Base-by-base conservation (phyloP, 306 rosid species). In the Arachis stenosperma region DNA sequence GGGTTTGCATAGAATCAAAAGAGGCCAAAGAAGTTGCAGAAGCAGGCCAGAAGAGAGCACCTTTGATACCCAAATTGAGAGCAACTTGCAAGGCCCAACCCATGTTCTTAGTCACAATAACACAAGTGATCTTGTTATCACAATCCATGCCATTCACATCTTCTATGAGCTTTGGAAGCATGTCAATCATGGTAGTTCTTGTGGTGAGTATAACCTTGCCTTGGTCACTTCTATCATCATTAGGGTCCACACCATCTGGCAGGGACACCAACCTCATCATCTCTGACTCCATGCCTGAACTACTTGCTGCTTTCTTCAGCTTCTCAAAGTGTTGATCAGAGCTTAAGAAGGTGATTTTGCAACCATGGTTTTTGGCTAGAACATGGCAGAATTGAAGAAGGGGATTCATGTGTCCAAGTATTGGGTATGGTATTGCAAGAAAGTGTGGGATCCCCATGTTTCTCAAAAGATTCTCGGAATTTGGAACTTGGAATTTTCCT, bases 71-170 rank as follows among this genome's bases (percentile, higher is more conserved):
- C 78, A 88, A 55, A 5, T 62, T 43, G 6, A 4, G 39, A 0
- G 76, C 88, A 22, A 85, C 75, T 58, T 85, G 61, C 67, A 88
- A 63, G 7, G 86, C 86, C 88, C 92, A 88, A 2, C 86, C 84
- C 79, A 76, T 77, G 59, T 75, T 74, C 15, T 67, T 50, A 61
- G 85, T 76, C 6, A 78, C 86, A 71, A 85, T 30, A 5, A 85
- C 60, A 27, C 92, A 81, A 56, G 70, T 64, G 57, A 88, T 57
- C 29, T 68, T 81, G 46, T 76, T 73, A 3, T 59, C 74, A 54
- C 37, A 37, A 55, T 67, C 65, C 3, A 57, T 0, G 62, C 13
- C 73, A 68, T 79, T 83, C 4, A 56, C 47, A 1, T 83, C 81
- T 61, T 83, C 50, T 51, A 88, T 78, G 14, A 88, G 83, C 61